These are phyloP conservation scores for Bjerkandera adusta DNA, from an alignment of 1,284 basidiomycete species.

Conservation along the genomic window DNA sequence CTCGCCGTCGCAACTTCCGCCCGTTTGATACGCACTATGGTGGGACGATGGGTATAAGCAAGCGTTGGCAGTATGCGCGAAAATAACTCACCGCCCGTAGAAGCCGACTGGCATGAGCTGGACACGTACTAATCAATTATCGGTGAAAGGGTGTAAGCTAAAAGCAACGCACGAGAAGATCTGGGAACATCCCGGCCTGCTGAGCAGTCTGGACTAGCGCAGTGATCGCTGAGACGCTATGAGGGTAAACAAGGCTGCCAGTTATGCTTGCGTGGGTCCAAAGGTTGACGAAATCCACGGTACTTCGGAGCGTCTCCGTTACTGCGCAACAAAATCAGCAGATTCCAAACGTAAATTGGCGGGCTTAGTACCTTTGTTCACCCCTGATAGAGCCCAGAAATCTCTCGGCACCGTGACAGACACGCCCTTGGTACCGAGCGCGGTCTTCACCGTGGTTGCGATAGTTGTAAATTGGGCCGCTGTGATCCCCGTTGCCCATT, in stretches of 20 bases:
- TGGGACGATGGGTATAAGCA: too few species aligned
- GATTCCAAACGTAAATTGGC: too few species aligned
- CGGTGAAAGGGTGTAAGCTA: background rate
- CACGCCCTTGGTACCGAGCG: background rate
- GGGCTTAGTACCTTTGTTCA: constrained; percentile 5
- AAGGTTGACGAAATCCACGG: constrained; percentile 1
- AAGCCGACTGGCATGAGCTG: constrained; percentile 1
- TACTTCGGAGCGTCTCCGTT: background rate
- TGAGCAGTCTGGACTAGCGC: background rate
- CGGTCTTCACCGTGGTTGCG: constrained; percentile 1
- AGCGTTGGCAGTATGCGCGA: too few species aligned
- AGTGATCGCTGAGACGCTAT: background rate
- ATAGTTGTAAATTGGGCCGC: constrained; percentile 4
- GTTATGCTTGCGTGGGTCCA: background rate
- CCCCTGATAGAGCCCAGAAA: constrained; percentile 1
- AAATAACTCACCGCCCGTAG: background rate
- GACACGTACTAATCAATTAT: too few species aligned
- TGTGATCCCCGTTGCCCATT: background rate
- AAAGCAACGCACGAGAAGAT: constrained; percentile 1
- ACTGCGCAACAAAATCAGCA: background rate
- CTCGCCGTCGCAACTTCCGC: background rate
- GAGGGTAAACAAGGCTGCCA: background rate
- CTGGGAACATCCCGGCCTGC: constrained; percentile 1
- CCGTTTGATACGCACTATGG: background rate
- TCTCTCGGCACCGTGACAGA: background rate